Conservation (phyloP, 2,329 filamentous ascomycete genomes). For the Macrophomina pseudophaseolina region DNA sequence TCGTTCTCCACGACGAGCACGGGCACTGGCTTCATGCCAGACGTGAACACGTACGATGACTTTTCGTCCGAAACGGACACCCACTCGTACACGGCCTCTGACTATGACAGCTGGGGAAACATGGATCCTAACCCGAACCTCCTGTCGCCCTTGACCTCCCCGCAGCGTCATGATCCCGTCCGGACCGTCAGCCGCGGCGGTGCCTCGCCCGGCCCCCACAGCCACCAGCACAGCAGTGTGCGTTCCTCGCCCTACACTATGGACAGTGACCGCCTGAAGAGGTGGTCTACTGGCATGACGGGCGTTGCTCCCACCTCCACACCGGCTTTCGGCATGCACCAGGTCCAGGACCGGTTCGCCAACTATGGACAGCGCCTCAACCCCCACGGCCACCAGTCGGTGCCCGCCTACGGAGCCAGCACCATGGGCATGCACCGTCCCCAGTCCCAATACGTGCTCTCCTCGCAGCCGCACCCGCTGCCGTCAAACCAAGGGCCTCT, state of each 20-base stretch:
- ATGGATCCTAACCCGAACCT: constrained; percentile 70
- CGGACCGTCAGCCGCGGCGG: constrained; percentile 66
- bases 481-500: constrained; percentile 48
- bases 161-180: constrained; percentile 61
- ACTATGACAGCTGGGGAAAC: constrained; percentile 71
- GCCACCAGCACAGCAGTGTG: constrained; percentile 59
- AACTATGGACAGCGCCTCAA: constrained; percentile 64
- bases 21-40: constrained; percentile 62
- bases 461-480: constrained; percentile 41
- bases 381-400: constrained; percentile 48
- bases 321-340: constrained; percentile 60
- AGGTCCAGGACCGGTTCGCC: constrained; percentile 66
- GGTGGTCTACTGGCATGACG: constrained; percentile 71
- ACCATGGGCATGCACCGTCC: constrained; percentile 39
- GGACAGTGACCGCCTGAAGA: constrained; percentile 69
- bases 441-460: constrained; percentile 43
- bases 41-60: constrained; percentile 74
- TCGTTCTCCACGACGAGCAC: constrained; percentile 73
- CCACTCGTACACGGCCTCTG: constrained; percentile 60
- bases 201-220: constrained; percentile 69
- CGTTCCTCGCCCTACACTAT: constrained; percentile 72
- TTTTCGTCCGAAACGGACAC: constrained; percentile 69
- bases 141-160: constrained; percentile 74
- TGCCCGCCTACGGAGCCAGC: constrained; percentile 43
- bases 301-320: constrained; percentile 61